Conservation (phyloP, 148 eudicot genomes). For the Fagopyrum esculentum region DNA sequence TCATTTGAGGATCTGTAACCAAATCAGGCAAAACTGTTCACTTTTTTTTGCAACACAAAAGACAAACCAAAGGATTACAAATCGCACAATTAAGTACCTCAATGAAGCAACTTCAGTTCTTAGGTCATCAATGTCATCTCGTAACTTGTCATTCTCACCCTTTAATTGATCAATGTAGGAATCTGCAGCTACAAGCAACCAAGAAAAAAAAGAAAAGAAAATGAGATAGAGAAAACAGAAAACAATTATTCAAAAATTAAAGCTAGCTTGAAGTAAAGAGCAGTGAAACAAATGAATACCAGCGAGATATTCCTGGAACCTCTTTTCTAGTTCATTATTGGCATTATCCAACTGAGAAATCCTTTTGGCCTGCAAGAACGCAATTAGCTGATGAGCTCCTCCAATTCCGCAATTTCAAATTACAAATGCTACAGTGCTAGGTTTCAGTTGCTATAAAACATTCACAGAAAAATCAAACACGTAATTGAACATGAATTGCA, state of each 20-base stretch:
- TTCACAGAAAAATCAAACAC: background rate
- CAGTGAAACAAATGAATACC: constrained; percentile 36
- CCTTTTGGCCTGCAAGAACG: constrained; percentile 33
- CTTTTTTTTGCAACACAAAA: background rate
- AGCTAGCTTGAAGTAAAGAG: background rate
- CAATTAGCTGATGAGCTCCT: background rate
- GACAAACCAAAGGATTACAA: background rate
- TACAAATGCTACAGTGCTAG: background rate
- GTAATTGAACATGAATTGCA: background rate
- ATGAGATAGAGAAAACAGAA: background rate
- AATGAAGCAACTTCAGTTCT: constrained; percentile 34
- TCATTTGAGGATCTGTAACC: constrained; percentile 49
- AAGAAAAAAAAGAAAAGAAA: background rate
- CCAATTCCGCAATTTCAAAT: background rate
- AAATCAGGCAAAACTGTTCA: background rate
- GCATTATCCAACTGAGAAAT: constrained; percentile 34
- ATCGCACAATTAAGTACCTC: constrained; percentile 29
- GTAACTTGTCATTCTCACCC: constrained; percentile 44
- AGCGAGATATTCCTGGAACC: constrained; percentile 36
- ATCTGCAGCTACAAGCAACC: constrained; percentile 54
- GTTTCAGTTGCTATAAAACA: background rate
- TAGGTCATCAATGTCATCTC: constrained; percentile 34
- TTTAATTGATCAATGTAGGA: constrained; percentile 37
- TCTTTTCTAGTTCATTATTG: constrained; percentile 54
- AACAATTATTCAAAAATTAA: background rate